These are phyloP conservation scores for Cladosporium sp. DNA, from an alignment of 2,329 filamentous ascomycete genomes.

Conservation along the genomic window DNA sequence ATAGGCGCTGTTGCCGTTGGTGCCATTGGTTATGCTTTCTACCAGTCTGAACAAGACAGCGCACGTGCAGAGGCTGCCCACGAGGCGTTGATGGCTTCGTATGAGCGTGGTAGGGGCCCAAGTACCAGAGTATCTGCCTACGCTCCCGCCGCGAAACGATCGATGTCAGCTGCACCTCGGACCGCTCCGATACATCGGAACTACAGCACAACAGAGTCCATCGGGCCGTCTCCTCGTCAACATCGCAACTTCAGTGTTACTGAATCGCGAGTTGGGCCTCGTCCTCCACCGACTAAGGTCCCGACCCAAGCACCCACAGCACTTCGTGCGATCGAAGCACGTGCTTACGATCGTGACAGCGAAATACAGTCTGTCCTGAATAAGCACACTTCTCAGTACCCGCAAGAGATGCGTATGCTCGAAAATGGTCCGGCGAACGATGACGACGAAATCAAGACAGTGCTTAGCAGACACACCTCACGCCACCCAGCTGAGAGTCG, in stretches of 20 bases:
- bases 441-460: slow-evolving; percentile 25
- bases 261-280: slow-evolving; percentile 31
- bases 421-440: background rate
- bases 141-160: slow-evolving; percentile 9
- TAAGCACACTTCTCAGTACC: slow-evolving; percentile 27
- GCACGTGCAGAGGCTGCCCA: slow-evolving; percentile 44
- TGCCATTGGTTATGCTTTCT: slow-evolving; percentile 14
- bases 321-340: slow-evolving; percentile 42
- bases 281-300: slow-evolving; percentile 22
- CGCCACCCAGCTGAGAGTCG: slow-evolving; percentile 21
- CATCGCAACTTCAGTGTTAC: slow-evolving; percentile 34
- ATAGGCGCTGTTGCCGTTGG: slow-evolving; percentile 15
- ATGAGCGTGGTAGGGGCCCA: slow-evolving; percentile 2
- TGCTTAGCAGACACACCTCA: slow-evolving; percentile 27
- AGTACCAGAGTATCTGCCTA: slow-evolving; percentile 7
- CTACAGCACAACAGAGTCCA: slow-evolving; percentile 39
- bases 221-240: slow-evolving; percentile 20
- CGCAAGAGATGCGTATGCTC: background rate
- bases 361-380: slow-evolving; percentile 30
- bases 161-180: slow-evolving; percentile 14
- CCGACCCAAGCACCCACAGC: slow-evolving; percentile 24
- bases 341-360: slow-evolving; percentile 25
- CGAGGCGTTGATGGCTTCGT: slow-evolving; percentile 26
- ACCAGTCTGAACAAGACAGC: slow-evolving; percentile 51
- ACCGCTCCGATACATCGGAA: slow-evolving; percentile 35